Evolutionary conservation across 2,329 filamentous ascomycete genomes (phyloP).

Genomic region (Colletotrichum sansevieriae): DNA sequence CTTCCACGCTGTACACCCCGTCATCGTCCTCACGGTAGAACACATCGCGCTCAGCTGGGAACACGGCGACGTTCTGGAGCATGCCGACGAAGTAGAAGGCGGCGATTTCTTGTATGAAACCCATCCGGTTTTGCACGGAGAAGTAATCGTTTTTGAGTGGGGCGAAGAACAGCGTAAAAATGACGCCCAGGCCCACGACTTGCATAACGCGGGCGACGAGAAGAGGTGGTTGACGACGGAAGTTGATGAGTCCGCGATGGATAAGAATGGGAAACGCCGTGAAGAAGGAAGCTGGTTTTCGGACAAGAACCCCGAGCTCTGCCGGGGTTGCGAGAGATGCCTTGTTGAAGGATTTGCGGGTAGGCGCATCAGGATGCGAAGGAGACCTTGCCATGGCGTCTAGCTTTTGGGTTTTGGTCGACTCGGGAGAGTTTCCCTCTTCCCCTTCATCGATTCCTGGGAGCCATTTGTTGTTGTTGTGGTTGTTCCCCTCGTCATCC

Average conservation of each 20-base stretch:
- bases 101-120: constrained; percentile 79
- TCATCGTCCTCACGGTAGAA: constrained; percentile 85
- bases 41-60: constrained; percentile 78
- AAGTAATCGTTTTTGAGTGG: constrained; percentile 78
- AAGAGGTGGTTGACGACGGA: constrained; percentile 74
- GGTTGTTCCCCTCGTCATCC: constrained; percentile 38
- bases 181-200: constrained; percentile 72
- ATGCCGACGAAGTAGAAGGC: constrained; percentile 82
- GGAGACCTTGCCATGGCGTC: constrained; percentile 3
- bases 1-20: constrained; percentile 77
- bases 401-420: background rate
- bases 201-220: constrained; percentile 76
- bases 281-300: constrained; percentile 71
- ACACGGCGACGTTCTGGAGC: constrained; percentile 83
- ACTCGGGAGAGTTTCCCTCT: constrained; percentile 40
- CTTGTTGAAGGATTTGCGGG: constrained; percentile 59
- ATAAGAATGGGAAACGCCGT: constrained; percentile 77
- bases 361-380: constrained; percentile 42
- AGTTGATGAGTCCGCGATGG: constrained; percentile 76
- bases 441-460: constrained; percentile 48
- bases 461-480: constrained; percentile 41
- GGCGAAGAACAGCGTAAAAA: constrained; percentile 78
- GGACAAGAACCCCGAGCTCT: constrained; percentile 77
- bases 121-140: constrained; percentile 79
- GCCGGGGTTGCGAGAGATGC: constrained; percentile 73